Evolutionary conservation across 805 yeast species (phyloP).

Genomic region (Metschnikowia cubensis): DNA sequence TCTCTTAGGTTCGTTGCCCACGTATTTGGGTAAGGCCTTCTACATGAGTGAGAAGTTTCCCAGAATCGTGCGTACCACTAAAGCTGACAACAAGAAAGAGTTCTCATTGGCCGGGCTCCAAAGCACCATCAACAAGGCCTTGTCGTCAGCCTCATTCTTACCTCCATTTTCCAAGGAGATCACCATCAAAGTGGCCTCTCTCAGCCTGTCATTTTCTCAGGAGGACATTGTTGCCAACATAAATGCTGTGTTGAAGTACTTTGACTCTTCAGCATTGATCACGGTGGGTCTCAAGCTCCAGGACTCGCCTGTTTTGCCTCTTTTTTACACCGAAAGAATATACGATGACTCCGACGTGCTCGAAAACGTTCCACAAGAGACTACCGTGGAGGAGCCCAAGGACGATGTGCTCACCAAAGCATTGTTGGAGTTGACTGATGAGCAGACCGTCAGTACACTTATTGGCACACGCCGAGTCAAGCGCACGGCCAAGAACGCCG

Average conservation of each 20-base stretch:
- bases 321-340: constrained; percentile 62
- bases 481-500: constrained; percentile 12
- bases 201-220: constrained; percentile 32
- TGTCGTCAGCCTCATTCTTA: constrained; percentile 55
- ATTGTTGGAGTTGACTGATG: constrained; percentile 75
- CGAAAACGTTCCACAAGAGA: constrained; percentile 25
- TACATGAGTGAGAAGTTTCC: constrained; percentile 61
- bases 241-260: constrained; percentile 46
- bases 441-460: constrained; percentile 63
- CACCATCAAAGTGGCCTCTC: constrained; percentile 63
- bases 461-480: constrained; percentile 48
- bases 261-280: constrained; percentile 47
- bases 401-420: constrained; percentile 44
- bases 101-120: constrained; percentile 48
- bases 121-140: constrained; percentile 56
- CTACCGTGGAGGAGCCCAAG: constrained; percentile 18
- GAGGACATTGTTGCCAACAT: constrained; percentile 59
- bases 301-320: constrained; percentile 79
- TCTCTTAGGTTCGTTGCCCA: constrained; percentile 74
- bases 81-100: constrained; percentile 30
- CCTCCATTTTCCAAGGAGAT: constrained; percentile 73
- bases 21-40: constrained; percentile 76
- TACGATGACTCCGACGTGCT: constrained; percentile 47
- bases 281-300: constrained; percentile 62
- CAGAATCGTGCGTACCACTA: constrained; percentile 51